Evolutionary conservation across 139 green algal species (phyloP), one percentile per base, ranked within the genome.

Genomic region (Medakamo hakoo): DNA sequence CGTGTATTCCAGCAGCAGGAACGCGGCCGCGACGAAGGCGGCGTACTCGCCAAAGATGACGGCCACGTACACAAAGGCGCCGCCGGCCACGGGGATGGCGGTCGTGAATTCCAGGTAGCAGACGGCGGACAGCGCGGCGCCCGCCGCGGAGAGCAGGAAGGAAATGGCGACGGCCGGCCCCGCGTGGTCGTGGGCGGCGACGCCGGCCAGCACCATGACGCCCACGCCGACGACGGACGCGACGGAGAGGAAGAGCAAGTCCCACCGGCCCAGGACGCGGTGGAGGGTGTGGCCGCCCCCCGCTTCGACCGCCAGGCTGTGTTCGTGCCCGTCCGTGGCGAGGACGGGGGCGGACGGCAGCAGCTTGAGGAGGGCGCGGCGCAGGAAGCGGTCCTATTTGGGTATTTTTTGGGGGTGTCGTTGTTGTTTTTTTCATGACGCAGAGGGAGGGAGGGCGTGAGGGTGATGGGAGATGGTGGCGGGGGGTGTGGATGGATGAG

Each of bases 181-280:
- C 1, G 79, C 77, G 57, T 79, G 66, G 16, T 85, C 68, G 1
- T 60, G 62, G 1, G 88, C 81, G 0, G 80, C 88, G 21, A 88
- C 80, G 23, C 88, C 88, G 1, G 81, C 90, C 4, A 95, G 65
- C 24, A 96, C 88, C 63, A 94, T 91, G 2, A 94, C 81, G 29
- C 89, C 89, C n/a, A 87, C 88, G 3, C 89, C 89, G 19, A 96
- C 73, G 61, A 90, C 90, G 30, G 69, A 77, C 2, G 89, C 89
- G 4, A 94, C 79, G 49, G 88, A 86, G 3, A 95, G 70, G 66
- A 89, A 73, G 1, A 75, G 63, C 4, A 86, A 64, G 58, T 78
- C 67, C 28, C 18, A 25, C 4, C 40, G 27, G 14, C 60, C 60
- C 56, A 79, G 57, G 4, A 65, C 55, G 31, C 64, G 27, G 3